Evolutionary conservation across 2,329 filamentous ascomycete genomes (phyloP), one percentile per base, ranked within the genome.

Genomic region (Aspergillus felis): DNA sequence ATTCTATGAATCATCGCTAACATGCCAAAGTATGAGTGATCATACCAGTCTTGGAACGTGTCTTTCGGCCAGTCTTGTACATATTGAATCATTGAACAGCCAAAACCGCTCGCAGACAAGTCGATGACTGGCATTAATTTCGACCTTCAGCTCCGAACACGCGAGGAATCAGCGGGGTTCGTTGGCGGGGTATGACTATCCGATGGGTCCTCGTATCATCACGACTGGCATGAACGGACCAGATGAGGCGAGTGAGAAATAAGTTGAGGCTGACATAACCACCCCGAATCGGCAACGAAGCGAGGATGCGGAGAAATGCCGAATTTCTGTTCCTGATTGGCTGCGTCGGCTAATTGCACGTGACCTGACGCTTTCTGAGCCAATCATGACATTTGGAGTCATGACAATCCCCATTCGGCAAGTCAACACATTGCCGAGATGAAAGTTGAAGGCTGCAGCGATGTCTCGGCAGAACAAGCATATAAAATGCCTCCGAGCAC

Each of bases 1-100:
- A 38, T 47, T 41, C 27, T 49, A 38, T 38, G 32, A 38, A 17
- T 35, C 5, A 17, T 38, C 2, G 32, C 14, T 14, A 1, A 17
- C 32, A 38, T 5, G 5, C 51, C n/a, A 51, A 44, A 38, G 4
- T 25, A 62, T 57, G 53, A 57, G 61, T 66, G 2, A 38, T 60
- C 57, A 58, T 63, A 66, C 66, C 66, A 49, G 63, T 68, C 58
- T 61, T 66, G 35, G 66, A 67, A 55, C 66, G 65, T 53, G 63
- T 61, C 54, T 64, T 67, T 29, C 53, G 56, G 56, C 64, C 59
- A 44, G 59, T 53, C 59, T 57, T 60, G 47, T 64, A 59, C 65
- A 66, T 67, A 20, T 48, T 62, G 32, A 3, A 17, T 2, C 3
- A 8, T 32, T 32, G 5, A 38, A 17, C 32, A 17, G 32, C 14